Percentiles rank a stretch among this genome's conserved stretches.
Evolutionary conservation across 2,329 filamentous ascomycete genomes (phyloP).

Genomic region (Fusarium acutatum): DNA sequence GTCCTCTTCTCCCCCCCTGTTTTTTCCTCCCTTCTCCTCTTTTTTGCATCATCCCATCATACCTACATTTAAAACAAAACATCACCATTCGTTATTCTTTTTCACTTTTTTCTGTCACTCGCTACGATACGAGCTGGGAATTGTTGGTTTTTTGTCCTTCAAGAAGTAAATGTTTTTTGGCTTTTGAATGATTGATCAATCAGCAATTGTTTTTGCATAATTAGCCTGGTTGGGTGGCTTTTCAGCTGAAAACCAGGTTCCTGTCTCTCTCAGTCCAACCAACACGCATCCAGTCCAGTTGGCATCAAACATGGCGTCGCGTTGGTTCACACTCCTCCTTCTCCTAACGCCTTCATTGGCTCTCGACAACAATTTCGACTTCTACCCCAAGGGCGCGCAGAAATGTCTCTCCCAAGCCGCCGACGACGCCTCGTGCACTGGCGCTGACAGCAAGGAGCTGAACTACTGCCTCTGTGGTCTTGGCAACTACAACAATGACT

Average conservation of each 20-base stretch:
- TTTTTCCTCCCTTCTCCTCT: not conserved
- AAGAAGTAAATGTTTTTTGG: not conserved
- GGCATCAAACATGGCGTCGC: slow-evolving; percentile 38
- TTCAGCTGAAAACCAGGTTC: slow-evolving; percentile 18
- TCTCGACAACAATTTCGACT: slow-evolving; percentile 45
- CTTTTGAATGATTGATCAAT: slow-evolving; percentile 7
- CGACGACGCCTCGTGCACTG: slow-evolving; percentile 51
- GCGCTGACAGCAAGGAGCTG: slow-evolving; percentile 49
- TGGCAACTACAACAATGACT: slow-evolving; percentile 54
- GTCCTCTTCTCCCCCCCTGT: not conserved
- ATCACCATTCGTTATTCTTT: not conserved
- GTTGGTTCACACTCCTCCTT: slow-evolving; percentile 45
- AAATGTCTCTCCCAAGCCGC: slow-evolving; percentile 55
- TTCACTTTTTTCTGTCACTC: not conserved
- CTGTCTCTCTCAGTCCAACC: not conserved
- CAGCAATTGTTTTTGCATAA: slow-evolving; percentile 1
- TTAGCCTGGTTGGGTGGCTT: slow-evolving; percentile 17
- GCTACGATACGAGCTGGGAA: slow-evolving; percentile 1
- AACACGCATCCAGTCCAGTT: not conserved
- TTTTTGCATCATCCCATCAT: not conserved
- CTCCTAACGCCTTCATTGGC: slow-evolving; percentile 35
- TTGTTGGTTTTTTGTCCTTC: not conserved
- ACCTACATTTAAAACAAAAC: not conserved
- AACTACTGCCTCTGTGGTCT: slow-evolving; percentile 59
- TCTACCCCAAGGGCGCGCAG: slow-evolving; percentile 47